Evolutionary conservation across 192 early-diverging fungal species (phyloP).

Genomic region (Chytriomyces confervae): DNA sequence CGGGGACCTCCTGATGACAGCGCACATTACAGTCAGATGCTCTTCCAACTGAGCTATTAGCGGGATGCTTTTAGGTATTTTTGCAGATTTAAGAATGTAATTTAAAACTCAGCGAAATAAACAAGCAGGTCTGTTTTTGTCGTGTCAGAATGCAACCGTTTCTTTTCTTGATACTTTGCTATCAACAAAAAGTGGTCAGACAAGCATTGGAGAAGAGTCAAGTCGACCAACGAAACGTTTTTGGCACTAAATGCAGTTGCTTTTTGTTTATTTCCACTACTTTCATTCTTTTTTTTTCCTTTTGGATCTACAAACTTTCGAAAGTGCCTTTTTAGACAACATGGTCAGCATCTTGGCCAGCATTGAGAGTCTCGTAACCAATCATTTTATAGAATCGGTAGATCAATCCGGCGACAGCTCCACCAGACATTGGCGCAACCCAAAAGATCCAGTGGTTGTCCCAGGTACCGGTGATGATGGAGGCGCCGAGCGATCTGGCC

Average conservation of each 20-base stretch:
- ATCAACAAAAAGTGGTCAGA: background rate
- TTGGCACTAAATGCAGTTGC: background rate
- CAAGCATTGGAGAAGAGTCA: background rate
- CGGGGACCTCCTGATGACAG: no score
- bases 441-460: conserved; percentile 70
- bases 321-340: background rate
- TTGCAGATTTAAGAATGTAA: no score
- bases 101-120: no score
- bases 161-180: background rate
- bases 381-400: conserved; percentile 41
- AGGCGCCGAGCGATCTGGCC: conserved; percentile 66
- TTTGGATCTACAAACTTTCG: background rate
- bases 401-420: conserved; percentile 47
- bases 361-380: conserved; percentile 43
- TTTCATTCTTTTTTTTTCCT: background rate
- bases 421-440: conserved; percentile 60
- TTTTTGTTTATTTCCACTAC: background rate
- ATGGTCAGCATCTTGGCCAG: conserved; percentile 45
- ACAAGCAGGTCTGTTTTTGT: no score
- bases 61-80: no score
- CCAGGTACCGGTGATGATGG: conserved; percentile 50
- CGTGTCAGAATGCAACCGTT: no score
- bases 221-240: background rate
- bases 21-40: no score
- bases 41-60: no score